Evolutionary conservation across 2,329 filamentous ascomycete species (phyloP), one percentile per base, ranked within the genome.

Genomic region (Scedosporium aurantiacum): DNA sequence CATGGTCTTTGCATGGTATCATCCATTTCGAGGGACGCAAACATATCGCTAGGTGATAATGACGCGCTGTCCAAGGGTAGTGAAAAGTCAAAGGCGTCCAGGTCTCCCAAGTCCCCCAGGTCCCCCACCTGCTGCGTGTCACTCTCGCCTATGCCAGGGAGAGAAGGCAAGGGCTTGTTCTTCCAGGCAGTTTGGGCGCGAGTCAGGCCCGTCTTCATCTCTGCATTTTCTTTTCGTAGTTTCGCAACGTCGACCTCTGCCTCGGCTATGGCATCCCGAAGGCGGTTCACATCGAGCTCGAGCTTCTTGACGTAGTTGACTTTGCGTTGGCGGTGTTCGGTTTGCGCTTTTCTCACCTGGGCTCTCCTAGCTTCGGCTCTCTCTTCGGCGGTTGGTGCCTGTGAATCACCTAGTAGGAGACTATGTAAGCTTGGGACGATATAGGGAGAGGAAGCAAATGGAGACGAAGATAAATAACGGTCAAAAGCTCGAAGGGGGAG

Each of bases 291-390:
- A 65, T 83, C 80, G 63, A 76, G 71, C 72, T 83, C 81, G 37
- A 83, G 76, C 70, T 82, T 72, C 67, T 77, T 78, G 65, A 80
- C 74, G 68, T 83, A 82, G 68, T 82, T 77, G 59, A 77, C 79
- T 67, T 83, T 83, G 66, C 80, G 78, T 68, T 81, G 77, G 10
- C 81, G 79, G 65, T 83, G 81, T 68, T 82, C 76, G 45, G 78
- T 75, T 72, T 83, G 81, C 2, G 81, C 81, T 25, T 74, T 75
- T 1, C 79, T 71, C 59, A 83, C 80, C 63, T 83, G 81, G 3
- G 76, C 76, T 0, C 81, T 75, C 3, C 81, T 76, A 10, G 72
- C 63, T 66, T 78, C 74, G 25, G 77, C 72, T 68, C 80, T 82
- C 61, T 76, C 72, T 66, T 70, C 18, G 8, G 27, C 25, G 10